phyloP scores from a whole-genome alignment of 495 filamentous ascomycete species.

The Hypomontagnella monticulosa region DNA sequence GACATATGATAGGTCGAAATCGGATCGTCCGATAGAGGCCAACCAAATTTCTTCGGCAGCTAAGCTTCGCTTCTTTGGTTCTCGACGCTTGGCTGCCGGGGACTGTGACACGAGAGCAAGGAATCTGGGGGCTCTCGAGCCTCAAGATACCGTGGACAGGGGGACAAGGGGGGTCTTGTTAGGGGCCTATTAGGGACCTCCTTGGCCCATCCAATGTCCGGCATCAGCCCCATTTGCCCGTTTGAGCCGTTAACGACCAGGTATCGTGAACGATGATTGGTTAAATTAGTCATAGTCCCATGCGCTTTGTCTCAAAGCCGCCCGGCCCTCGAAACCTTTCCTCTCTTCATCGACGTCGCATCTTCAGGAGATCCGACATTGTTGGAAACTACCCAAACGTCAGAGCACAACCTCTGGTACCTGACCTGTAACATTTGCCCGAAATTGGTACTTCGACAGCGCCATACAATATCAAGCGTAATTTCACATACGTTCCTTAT shows the following conservation, averaged over 20 bases:
- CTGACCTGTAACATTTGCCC: neutral
- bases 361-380: conserved; percentile 43
- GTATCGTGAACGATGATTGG: conserved; percentile 16
- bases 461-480: neutral
- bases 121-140: conserved; percentile 19
- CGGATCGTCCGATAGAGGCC: no score
- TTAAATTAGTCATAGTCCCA: conserved; percentile 16
- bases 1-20: no score
- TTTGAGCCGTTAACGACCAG: neutral
- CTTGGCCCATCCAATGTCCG: conserved; percentile 2
- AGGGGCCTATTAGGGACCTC: conserved; percentile 30
- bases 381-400: conserved; percentile 17
- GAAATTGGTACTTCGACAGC: neutral
- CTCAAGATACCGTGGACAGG: conserved; percentile 21
- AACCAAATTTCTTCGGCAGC: no score
- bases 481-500: conserved; percentile 18
- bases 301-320: conserved; percentile 28
- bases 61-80: no score
- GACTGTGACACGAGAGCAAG: conserved; percentile 16
- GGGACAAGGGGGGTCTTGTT: conserved; percentile 22
- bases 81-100: conserved; percentile 27
- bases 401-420: conserved; percentile 2
- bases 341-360: conserved; percentile 41
- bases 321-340: conserved; percentile 39
- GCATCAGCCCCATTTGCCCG: neutral